Evolutionary conservation across 2,329 filamentous ascomycete genomes (phyloP).

Genomic region (Fusarium irregulare): DNA sequence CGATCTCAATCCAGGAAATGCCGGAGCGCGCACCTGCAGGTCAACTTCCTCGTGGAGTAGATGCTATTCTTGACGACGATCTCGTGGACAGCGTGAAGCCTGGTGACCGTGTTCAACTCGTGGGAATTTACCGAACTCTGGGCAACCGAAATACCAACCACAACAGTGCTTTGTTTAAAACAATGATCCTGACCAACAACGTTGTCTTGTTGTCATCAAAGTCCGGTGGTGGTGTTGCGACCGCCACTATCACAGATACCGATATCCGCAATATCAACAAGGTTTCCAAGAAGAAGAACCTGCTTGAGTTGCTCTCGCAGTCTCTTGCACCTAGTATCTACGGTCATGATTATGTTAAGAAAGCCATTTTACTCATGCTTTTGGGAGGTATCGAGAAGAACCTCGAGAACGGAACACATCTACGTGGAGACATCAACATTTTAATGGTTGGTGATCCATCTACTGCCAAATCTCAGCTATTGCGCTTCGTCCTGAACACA

Average conservation of each 20-base stretch:
- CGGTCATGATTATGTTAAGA: slow-evolving; percentile 97
- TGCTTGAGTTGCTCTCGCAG: slow-evolving; percentile 92
- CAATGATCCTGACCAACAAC: slow-evolving; percentile 92
- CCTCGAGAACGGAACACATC: slow-evolving; percentile 94
- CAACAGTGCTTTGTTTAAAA: slow-evolving; percentile 94
- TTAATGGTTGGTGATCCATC: slow-evolving; percentile 99
- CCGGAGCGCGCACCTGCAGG: slow-evolving; percentile 95
- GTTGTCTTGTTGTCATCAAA: slow-evolving; percentile 95
- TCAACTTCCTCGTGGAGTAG: slow-evolving; percentile 92
- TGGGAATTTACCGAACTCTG: slow-evolving; percentile 94
- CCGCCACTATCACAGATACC: slow-evolving; percentile 91
- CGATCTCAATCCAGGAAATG: slow-evolving; percentile 99
- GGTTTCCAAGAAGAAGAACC: slow-evolving; percentile 90
- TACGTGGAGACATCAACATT: slow-evolving; percentile 99
- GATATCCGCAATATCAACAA: slow-evolving; percentile 99
- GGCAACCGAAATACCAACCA: slow-evolving; percentile 93
- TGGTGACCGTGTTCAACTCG: slow-evolving; percentile 93
- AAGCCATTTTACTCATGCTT: slow-evolving; percentile 94
- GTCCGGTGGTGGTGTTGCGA: slow-evolving; percentile 91
- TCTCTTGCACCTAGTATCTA: slow-evolving; percentile 97
- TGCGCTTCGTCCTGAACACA: slow-evolving; percentile 97
- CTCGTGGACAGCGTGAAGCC: slow-evolving; percentile 95
- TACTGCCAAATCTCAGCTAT: slow-evolving; percentile 96
- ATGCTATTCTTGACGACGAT: slow-evolving; percentile 97
- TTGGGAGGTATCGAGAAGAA: slow-evolving; percentile 98